Percentiles rank a stretch among this genome's conserved stretches.
Evolutionary conservation across 257 asterid species (phyloP).

Genomic region (Ajuga chamaepitys): DNA sequence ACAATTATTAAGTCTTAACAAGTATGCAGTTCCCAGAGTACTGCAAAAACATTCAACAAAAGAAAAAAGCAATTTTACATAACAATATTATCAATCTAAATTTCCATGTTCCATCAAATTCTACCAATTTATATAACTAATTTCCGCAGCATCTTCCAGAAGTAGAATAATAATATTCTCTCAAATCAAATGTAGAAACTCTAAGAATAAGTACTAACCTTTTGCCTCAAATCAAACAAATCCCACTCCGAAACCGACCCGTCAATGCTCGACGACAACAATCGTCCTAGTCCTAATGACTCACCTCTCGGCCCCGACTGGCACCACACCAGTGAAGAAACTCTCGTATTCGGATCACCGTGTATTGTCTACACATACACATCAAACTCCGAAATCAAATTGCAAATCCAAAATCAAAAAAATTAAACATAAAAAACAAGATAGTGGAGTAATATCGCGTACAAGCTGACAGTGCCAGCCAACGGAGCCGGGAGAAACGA

Average conservation of each 20-base stretch:
- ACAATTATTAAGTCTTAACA: not conserved
- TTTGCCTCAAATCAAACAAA: slow-evolving; percentile 60
- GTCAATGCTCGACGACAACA: slow-evolving; percentile 79
- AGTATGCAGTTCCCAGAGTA: not conserved
- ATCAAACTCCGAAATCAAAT: slow-evolving; percentile 19
- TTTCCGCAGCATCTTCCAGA: not conserved
- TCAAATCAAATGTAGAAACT: too few relatives aligned
- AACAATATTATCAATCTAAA: too few relatives aligned
- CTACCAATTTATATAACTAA: not conserved
- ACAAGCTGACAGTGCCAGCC: slow-evolving; percentile 99
- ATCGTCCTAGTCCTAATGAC: slow-evolving; percentile 35
- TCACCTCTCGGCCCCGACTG: slow-evolving; percentile 46
- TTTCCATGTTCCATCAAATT: not conserved
- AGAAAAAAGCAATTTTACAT: not conserved
- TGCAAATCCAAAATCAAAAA: not conserved
- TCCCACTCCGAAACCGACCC: slow-evolving; percentile 94
- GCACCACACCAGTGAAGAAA: slow-evolving; percentile 91
- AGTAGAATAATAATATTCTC: not conserved
- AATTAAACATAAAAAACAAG: not conserved
- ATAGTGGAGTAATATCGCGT: slow-evolving; percentile 18
- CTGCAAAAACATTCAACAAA: not conserved
- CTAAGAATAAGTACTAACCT: slow-evolving; percentile 30
- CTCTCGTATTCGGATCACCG: slow-evolving; percentile 73
- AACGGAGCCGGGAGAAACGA: slow-evolving; percentile 94
- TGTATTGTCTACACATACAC: slow-evolving; percentile 57